phyloP scores from a whole-genome alignment of 208 protist species.

The Leishmania lainsoni region DNA sequence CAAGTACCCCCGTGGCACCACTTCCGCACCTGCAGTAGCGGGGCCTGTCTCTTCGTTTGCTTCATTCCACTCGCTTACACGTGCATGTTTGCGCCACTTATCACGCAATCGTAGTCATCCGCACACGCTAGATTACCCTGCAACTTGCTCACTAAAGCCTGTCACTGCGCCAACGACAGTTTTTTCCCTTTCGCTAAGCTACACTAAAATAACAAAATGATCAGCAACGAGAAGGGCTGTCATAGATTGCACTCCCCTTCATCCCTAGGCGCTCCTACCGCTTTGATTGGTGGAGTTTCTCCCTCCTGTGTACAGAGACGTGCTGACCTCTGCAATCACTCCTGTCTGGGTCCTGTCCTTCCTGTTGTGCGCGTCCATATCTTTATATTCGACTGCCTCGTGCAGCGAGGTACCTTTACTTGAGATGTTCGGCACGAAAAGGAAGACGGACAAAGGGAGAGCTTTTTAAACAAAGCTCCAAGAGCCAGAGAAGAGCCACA shows the following conservation, averaged over 20 bases:
- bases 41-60: background rate
- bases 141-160: background rate
- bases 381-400: background rate
- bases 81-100: background rate
- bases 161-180: background rate
- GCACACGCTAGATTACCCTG: background rate
- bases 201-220: constrained; percentile 2
- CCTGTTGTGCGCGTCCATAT: background rate
- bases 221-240: background rate
- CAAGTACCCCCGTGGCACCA: background rate
- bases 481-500: background rate
- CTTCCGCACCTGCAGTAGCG: background rate
- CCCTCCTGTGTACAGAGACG: background rate
- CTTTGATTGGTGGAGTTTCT: too few species aligned
- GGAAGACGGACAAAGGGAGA: background rate
- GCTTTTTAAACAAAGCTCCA: background rate
- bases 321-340: too few species aligned
- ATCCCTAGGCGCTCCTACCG: background rate
- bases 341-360: background rate
- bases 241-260: background rate
- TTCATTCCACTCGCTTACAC: background rate
- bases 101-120: background rate
- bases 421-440: background rate
- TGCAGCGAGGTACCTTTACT: background rate
- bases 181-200: constrained; percentile 18